Conservation (phyloP, 2,329 filamentous ascomycete genomes). For the Coniochaeta sp. region DNA sequence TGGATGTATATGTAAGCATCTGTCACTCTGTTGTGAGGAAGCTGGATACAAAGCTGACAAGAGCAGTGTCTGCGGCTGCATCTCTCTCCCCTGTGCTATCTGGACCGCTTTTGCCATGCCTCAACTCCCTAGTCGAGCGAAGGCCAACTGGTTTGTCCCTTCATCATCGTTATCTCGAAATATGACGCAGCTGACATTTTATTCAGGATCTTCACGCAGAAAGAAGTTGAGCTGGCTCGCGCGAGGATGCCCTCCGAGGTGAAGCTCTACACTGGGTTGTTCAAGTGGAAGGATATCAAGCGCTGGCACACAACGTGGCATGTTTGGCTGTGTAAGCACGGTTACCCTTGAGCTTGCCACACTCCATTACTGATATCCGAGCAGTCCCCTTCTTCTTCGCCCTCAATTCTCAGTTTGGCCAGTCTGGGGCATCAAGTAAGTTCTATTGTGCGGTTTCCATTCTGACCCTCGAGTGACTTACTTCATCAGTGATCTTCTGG, state of each 20-base stretch:
- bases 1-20: slow-evolving; percentile 20
- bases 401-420: slow-evolving; percentile 13
- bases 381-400: slow-evolving; percentile 16
- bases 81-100: slow-evolving; percentile 16
- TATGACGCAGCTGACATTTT: not conserved
- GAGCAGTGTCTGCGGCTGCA: slow-evolving; percentile 13
- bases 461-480: not conserved
- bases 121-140: slow-evolving; percentile 15
- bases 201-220: slow-evolving; percentile 15
- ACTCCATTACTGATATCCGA: not conserved
- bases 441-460: not conserved
- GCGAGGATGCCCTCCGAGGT: slow-evolving; percentile 15
- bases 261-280: slow-evolving; percentile 15
- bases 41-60: not conserved
- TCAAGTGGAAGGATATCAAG: slow-evolving; percentile 20
- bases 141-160: slow-evolving; percentile 14
- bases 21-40: not conserved
- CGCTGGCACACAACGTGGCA: slow-evolving; percentile 21
- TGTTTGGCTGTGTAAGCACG: slow-evolving; percentile 16
- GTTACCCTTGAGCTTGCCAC: not conserved
- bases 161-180: not conserved
- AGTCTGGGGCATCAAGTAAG: slow-evolving; percentile 16
- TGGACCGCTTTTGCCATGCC: slow-evolving; percentile 19
- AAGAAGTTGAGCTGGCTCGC: slow-evolving; percentile 14
- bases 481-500: slow-evolving; percentile 17